Conservation (phyloP, 345 rosid genomes). For the Eucalyptus polyanthemos region DNA sequence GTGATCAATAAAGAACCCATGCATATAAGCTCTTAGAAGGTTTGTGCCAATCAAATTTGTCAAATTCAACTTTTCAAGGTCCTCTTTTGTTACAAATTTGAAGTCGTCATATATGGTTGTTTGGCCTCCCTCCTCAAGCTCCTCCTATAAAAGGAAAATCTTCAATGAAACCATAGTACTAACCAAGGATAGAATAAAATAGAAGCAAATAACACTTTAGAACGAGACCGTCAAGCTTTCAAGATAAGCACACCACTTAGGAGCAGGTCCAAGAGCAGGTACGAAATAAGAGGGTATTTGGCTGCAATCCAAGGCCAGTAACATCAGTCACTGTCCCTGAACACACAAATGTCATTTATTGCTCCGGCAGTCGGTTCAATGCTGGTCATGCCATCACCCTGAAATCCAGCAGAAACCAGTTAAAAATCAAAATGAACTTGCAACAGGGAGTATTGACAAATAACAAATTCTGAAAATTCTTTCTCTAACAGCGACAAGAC, state of each 20-base stretch:
- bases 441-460: not conserved
- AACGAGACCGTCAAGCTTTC: constrained; percentile 69
- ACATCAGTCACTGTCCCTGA: constrained; percentile 71
- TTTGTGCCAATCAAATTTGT: constrained; percentile 83
- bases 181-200: not conserved
- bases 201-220: not conserved
- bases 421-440: not conserved
- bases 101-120: constrained; percentile 74
- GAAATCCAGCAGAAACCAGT: not conserved
- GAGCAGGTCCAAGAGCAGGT: constrained; percentile 94
- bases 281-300: constrained; percentile 81
- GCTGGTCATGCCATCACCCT: constrained; percentile 93
- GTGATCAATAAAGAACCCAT: constrained; percentile 77
- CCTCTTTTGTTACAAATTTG: constrained; percentile 84
- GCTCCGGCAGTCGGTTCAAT: constrained; percentile 81
- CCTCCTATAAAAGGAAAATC: constrained; percentile 50
- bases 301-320: constrained; percentile 75
- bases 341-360: constrained; percentile 85
- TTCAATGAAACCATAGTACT: not conserved
- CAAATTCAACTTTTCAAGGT: constrained; percentile 70
- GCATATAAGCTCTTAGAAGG: constrained; percentile 88
- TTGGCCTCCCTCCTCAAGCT: constrained; percentile 81
- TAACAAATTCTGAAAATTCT: not conserved
- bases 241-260: constrained; percentile 79
- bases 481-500: not conserved